Conservation (phyloP, 495 filamentous ascomycete species). For the Coniosporium apollinis region DNA sequence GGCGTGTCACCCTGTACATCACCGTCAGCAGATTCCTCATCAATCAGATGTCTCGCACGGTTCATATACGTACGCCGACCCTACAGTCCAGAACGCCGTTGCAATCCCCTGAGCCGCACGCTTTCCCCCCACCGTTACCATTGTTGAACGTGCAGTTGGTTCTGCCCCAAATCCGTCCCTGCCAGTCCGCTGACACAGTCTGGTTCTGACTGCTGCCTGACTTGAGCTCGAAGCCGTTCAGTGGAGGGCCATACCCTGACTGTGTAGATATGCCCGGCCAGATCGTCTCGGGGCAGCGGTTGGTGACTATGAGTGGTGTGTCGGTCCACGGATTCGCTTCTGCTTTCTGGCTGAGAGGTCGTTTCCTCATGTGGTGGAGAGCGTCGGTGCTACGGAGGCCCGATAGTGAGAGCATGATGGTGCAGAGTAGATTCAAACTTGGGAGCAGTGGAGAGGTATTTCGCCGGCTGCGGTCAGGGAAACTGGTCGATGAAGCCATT, state of each 20-base stretch:
- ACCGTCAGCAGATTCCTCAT: too few relatives aligned
- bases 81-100: slow-evolving; percentile 46
- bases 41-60: too few relatives aligned
- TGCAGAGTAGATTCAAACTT: too few relatives aligned
- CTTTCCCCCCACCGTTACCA: slow-evolving; percentile 25
- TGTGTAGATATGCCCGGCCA: slow-evolving; percentile 58
- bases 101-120: slow-evolving; percentile 65
- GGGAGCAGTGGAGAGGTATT: too few relatives aligned
- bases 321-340: slow-evolving; percentile 4
- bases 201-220: slow-evolving; percentile 32
- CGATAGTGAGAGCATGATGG: too few relatives aligned
- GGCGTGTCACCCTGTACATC: slow-evolving; percentile 38
- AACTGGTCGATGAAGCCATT: too few relatives aligned
- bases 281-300: slow-evolving; percentile 47
- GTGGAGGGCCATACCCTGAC: slow-evolving; percentile 41
- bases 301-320: slow-evolving; percentile 33
- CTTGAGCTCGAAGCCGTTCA: slow-evolving; percentile 45
- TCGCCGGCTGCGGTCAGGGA: too few relatives aligned
- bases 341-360: slow-evolving; percentile 2
- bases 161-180: slow-evolving; percentile 63
- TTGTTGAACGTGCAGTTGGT: slow-evolving; percentile 63
- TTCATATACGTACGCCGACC: slow-evolving; percentile 45
- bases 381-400: too few relatives aligned
- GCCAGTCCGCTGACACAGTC: slow-evolving; percentile 51
- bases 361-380: slow-evolving; percentile 9